Base-by-base conservation (phyloP, 1,139 yeast species). In the Diutina siamensis region DNA sequence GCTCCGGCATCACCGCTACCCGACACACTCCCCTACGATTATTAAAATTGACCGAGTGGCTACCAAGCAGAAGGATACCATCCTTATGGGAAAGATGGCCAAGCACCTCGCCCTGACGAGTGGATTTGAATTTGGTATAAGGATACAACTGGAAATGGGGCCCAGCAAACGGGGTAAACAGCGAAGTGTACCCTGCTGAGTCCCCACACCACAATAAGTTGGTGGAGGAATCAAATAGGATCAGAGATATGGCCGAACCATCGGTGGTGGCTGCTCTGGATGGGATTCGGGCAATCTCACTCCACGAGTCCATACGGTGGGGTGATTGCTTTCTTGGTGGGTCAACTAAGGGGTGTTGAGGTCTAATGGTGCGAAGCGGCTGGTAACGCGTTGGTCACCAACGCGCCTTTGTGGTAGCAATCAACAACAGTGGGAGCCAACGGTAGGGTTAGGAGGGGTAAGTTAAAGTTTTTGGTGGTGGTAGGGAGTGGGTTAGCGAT, bases 151-250 rank as follows among this genome's bases (percentile, higher is more conserved):
- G 56, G 19, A 49, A 44, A 21, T 41, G 33, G 28, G 35, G 25
- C 20, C 55, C 48, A 46, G 52, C 45, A 40, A 57, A 45, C 27
- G 62, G 62, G 4, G 68, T 57, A 48, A 58, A 63, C 19, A 69
- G 63, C 8, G 63, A 55, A 3, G 68, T 51, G 49, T 55, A 60
- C 10, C 72, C 73, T 34, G 58, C 61, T 10, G 72, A 65, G 57
- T 84, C 92, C n/a, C 95, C 96, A 3, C 82, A 71, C 97, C 97
- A 92, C 3, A 89, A 59, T 42, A 89, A 65, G 55, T 88, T 92
- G 49, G 80, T 76, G 20, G 73, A 65, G 44, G 73, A 73, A 61
- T 92, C 97, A 60, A 88, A 88, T 22, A 35, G 46, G 10, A 51
- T 48, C 18, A 52, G 42, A 19, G 53, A 45, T 44, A 52, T 47